These are phyloP conservation scores for Aspergillus thermomutatus DNA, from an alignment of 2,329 filamentous ascomycete genomes.

Conservation along the genomic window DNA sequence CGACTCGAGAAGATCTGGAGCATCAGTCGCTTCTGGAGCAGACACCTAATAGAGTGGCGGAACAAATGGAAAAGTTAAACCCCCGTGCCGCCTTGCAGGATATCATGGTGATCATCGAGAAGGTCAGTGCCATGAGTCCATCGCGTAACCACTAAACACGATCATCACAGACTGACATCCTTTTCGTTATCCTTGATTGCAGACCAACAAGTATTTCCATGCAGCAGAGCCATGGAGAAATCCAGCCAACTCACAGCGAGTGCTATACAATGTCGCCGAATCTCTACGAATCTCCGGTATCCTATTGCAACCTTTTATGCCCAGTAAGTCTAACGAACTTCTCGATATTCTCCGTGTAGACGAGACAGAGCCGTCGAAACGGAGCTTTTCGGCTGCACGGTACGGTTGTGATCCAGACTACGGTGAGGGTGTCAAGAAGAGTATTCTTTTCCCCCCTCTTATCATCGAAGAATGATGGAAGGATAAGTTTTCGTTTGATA, in stretches of 20 bases:
- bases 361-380: constrained; percentile 44
- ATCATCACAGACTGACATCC: constrained; percentile 2
- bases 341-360: constrained; percentile 76
- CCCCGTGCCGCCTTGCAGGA: constrained; percentile 62
- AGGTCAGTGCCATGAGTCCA: constrained; percentile 43
- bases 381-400: constrained; percentile 61
- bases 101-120: constrained; percentile 61
- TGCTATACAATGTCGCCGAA: constrained; percentile 71
- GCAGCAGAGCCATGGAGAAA: constrained; percentile 65
- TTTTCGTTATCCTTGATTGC: neutral
- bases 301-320: constrained; percentile 87
- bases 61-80: constrained; percentile 62
- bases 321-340: constrained; percentile 66
- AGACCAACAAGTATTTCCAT: constrained; percentile 68
- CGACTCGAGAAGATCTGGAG: constrained; percentile 26
- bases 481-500: constrained; percentile 24
- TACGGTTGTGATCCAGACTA: constrained; percentile 67
- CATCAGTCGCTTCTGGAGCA: constrained; percentile 42
- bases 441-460: constrained; percentile 52
- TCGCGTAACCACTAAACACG: constrained; percentile 3
- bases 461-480: constrained; percentile 34
- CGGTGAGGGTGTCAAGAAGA: constrained; percentile 52
- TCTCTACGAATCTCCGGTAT: constrained; percentile 76
- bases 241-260: constrained; percentile 49
- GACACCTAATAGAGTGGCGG: constrained; percentile 43